Conservation (phyloP, 2,329 filamentous ascomycete species). For the Arthrinium phaeospermum region DNA sequence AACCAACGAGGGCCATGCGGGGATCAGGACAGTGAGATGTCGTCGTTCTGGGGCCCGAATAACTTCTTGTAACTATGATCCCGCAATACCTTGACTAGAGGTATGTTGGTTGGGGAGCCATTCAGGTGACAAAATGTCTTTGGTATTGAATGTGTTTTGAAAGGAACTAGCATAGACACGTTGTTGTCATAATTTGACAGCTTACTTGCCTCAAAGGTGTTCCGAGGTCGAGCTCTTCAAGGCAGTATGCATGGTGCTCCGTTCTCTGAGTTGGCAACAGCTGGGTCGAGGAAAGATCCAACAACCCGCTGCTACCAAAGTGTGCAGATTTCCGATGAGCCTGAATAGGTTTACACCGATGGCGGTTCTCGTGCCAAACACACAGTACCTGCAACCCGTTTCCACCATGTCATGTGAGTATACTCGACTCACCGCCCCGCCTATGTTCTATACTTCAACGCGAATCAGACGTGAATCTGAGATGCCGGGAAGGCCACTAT, state of each 20-base stretch:
- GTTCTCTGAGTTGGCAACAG: neutral
- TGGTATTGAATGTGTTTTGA: neutral
- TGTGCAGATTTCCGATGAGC: neutral
- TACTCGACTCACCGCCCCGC: neutral
- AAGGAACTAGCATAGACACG: neutral
- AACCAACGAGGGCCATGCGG: slow-evolving; percentile 11
- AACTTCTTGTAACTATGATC: slow-evolving; percentile 35
- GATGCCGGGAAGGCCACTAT: neutral
- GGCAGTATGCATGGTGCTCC: neutral
- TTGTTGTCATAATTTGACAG: neutral
- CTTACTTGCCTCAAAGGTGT: neutral
- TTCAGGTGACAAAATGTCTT: neutral
- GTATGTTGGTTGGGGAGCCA: neutral
- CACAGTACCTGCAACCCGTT: neutral
- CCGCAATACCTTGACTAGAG: neutral
- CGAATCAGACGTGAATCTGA: neutral
- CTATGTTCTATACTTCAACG: neutral
- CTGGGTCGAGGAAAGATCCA: too few relatives aligned
- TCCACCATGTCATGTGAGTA: neutral
- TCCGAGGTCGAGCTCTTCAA: neutral
- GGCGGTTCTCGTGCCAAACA: neutral
- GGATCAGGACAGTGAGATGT: slow-evolving; percentile 38
- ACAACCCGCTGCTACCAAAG: neutral
- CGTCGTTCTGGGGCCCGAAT: slow-evolving; percentile 50
- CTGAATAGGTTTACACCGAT: neutral